A percentile compares a stretch with the other conserved stretches of the same genome.
phyloP scores from a whole-genome alignment of 2,329 filamentous ascomycete species.

The Aureobasidium uvarum region DNA sequence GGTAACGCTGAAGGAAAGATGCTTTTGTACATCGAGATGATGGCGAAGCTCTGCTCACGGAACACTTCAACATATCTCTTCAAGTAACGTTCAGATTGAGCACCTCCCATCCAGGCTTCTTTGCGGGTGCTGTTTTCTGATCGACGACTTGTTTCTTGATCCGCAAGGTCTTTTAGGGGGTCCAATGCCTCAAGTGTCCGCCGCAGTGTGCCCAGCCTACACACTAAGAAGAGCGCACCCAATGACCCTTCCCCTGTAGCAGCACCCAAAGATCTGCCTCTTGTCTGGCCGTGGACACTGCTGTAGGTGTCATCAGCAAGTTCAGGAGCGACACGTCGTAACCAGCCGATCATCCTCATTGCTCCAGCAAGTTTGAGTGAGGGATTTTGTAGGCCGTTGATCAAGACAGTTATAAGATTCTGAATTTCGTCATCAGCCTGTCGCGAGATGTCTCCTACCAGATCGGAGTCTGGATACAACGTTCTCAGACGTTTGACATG shows the following conservation, averaged over 20 bases:
- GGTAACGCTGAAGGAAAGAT: conserved; percentile 68
- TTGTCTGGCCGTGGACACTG: neutral
- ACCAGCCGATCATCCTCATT: conserved; percentile 86
- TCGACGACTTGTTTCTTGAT: conserved; percentile 68
- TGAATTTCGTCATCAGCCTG: conserved; percentile 88
- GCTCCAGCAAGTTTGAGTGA: conserved; percentile 84
- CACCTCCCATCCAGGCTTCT: conserved; percentile 62
- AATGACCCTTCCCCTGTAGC: conserved; percentile 60
- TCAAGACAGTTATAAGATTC: conserved; percentile 80
- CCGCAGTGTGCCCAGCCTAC: conserved; percentile 75
- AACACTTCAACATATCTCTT: conserved; percentile 98
- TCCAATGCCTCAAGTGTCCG: conserved; percentile 78
- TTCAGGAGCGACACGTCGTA: conserved; percentile 82
- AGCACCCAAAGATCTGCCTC: conserved; percentile 31
- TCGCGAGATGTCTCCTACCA: conserved; percentile 68
- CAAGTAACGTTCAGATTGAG: conserved; percentile 90
- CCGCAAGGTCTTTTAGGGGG: conserved; percentile 81
- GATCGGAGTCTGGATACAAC: conserved; percentile 73
- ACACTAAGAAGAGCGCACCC: conserved; percentile 82
- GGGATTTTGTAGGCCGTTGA: conserved; percentile 71
- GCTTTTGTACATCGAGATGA: conserved; percentile 89
- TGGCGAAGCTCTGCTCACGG: conserved; percentile 93
- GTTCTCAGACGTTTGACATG: conserved; percentile 84
- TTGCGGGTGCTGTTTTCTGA: conserved; percentile 36
- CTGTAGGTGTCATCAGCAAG: conserved; percentile 49